Evolutionary conservation across 169 alveolate genomes (phyloP).

Genomic region (Eimeria praecox): DNA sequence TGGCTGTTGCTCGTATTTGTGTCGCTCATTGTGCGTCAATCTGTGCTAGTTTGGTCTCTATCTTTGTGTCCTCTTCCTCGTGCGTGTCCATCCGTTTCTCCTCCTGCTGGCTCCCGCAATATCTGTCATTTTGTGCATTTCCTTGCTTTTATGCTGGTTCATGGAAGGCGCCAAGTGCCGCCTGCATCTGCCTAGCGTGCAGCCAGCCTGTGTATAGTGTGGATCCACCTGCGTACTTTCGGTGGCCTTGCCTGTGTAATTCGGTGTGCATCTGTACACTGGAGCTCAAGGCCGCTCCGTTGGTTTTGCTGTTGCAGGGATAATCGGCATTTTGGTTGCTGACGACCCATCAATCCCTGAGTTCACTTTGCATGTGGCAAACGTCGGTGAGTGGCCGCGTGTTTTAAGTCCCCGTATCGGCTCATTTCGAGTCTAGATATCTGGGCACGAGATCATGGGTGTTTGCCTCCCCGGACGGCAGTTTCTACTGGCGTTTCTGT

Average conservation of each 20-base stretch:
- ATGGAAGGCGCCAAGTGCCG: not conserved
- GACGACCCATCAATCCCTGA: not conserved
- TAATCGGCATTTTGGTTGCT: constrained; percentile 17
- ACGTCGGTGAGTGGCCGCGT: not conserved
- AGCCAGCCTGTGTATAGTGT: too few species aligned
- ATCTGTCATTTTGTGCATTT: not conserved
- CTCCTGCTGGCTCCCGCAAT: not conserved
- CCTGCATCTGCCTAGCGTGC: not conserved
- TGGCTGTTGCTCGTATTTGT: not conserved
- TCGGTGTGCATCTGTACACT: not conserved
- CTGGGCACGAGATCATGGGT: too few species aligned
- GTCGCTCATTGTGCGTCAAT: not conserved
- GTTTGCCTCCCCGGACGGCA: too few species aligned
- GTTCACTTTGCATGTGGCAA: constrained; percentile 1
- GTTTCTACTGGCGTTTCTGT: too few species aligned
- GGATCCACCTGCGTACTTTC: not conserved
- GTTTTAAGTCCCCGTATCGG: too few species aligned
- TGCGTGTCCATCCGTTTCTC: not conserved
- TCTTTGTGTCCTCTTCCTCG: not conserved
- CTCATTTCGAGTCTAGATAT: too few species aligned
- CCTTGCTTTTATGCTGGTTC: not conserved
- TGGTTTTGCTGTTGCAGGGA: not conserved
- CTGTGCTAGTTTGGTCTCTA: not conserved
- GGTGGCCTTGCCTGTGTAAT: not conserved
- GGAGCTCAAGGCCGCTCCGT: not conserved